Percentiles rank a stretch among this genome's conserved stretches.
These are phyloP conservation scores for Phytophthora hybrid DNA, from an alignment of 352 stramenopile species.

Conservation along the genomic window DNA sequence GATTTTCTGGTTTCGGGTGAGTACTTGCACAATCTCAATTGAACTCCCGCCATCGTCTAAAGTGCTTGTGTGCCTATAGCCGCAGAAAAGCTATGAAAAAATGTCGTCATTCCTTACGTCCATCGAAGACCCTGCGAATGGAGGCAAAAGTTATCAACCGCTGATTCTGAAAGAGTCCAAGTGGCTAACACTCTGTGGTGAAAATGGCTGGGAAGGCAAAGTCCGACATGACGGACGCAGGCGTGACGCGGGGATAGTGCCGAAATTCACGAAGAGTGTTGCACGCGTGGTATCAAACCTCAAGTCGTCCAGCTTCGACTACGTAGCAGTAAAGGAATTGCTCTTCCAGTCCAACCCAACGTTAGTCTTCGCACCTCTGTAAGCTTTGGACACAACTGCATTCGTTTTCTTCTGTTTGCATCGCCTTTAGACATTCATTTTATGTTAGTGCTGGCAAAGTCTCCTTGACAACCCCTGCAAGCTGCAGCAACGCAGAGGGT, in stretches of 20 bases:
- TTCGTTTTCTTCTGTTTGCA: too few relatives aligned
- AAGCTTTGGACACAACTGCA: background rate
- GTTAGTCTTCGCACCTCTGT: constrained; percentile 65
- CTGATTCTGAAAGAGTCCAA: constrained; percentile 66
- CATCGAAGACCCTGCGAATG: constrained; percentile 58
- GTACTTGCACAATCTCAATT: background rate
- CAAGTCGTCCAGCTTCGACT: constrained; percentile 73
- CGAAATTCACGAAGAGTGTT: constrained; percentile 69
- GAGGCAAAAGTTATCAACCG: constrained; percentile 54
- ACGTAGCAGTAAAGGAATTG: constrained; percentile 73
- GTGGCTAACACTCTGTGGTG: constrained; percentile 71
- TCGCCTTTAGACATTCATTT: too few relatives aligned
- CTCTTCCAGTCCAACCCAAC: constrained; percentile 75
- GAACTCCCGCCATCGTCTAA: too few relatives aligned
- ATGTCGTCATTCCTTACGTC: constrained; percentile 61
- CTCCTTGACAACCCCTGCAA: constrained; percentile 3
- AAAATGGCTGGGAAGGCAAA: constrained; percentile 78
- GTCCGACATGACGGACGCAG: constrained; percentile 62
- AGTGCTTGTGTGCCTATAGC: constrained; percentile 35
- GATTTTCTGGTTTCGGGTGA: constrained; percentile 81
- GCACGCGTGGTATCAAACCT: constrained; percentile 66
- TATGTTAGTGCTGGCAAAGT: constrained; percentile 16
- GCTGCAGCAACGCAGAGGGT: constrained; percentile 23
- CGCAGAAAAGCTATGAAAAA: constrained; percentile 72
- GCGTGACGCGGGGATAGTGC: constrained; percentile 47